Conservation (phyloP, 306 rosid species). For the Hylodesmum podocarpum region DNA sequence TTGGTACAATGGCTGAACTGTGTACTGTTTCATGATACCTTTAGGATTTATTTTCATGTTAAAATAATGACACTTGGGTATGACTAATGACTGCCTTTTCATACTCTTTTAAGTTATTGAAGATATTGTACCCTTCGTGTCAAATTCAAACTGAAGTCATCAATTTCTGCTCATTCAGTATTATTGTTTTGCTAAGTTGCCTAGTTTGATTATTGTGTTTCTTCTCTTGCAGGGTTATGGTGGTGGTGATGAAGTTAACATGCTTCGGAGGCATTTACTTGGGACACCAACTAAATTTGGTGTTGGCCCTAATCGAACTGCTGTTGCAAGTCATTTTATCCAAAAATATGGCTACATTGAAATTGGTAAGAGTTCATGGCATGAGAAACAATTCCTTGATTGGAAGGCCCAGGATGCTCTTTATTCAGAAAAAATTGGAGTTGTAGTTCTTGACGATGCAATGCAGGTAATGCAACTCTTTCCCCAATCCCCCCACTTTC, state of each 20-base stretch:
- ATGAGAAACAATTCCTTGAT: slow-evolving; percentile 30
- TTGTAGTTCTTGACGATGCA: slow-evolving; percentile 81
- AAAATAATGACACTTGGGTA: not conserved
- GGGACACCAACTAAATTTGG: slow-evolving; percentile 72
- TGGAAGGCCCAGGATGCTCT: slow-evolving; percentile 27
- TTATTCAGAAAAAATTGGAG: slow-evolving; percentile 58
- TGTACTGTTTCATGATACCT: not conserved
- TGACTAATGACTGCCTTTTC: not conserved
- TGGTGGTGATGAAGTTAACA: slow-evolving; percentile 91
- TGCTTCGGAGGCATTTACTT: slow-evolving; percentile 76
- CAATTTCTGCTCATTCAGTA: not conserved
- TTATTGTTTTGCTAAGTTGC: not conserved
- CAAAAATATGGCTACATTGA: slow-evolving; percentile 64
- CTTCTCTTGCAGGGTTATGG: slow-evolving; percentile 74
- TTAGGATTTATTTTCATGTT: not conserved
- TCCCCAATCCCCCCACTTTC: not conserved
- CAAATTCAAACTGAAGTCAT: not conserved
- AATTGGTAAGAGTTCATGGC: slow-evolving; percentile 31
- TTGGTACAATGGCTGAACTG: not conserved
- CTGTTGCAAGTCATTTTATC: slow-evolving; percentile 53
- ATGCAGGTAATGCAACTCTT: slow-evolving; percentile 66
- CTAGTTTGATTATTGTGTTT: slow-evolving; percentile 15
- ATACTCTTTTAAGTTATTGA: not conserved
- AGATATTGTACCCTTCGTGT: slow-evolving; percentile 1
- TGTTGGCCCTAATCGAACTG: slow-evolving; percentile 73